Percentiles rank a stretch among this genome's conserved stretches.
Conservation (phyloP, 495 filamentous ascomycete species). For the Lasiosphaeris hirsuta region DNA sequence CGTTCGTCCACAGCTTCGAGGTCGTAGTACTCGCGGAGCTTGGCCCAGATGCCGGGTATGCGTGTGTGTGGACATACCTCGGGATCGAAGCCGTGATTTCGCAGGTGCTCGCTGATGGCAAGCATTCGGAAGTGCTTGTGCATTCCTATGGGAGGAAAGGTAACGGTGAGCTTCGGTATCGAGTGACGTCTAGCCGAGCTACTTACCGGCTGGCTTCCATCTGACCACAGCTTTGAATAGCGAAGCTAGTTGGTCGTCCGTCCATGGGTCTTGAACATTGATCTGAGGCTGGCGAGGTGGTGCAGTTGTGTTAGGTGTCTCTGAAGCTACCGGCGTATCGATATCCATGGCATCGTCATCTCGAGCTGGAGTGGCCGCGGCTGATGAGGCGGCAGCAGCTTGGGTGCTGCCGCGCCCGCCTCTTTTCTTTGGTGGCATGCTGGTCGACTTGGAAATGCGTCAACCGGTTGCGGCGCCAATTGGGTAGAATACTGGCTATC, state of each 20-base stretch:
- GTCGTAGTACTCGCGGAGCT: conserved; percentile 80
- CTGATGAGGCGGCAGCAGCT: conserved; percentile 28
- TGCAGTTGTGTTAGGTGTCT: conserved; percentile 37
- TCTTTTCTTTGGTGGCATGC: conserved; percentile 77
- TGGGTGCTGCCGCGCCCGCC: conserved; percentile 37
- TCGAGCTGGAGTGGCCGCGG: conserved; percentile 37
- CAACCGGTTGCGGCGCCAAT: not conserved
- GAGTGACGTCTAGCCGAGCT: not conserved
- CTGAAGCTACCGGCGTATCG: conserved; percentile 43
- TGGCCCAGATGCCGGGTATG: conserved; percentile 87
- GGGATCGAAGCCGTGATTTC: conserved; percentile 79
- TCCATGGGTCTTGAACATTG: conserved; percentile 73
- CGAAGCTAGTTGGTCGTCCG: conserved; percentile 88
- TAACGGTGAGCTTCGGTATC: conserved; percentile 13
- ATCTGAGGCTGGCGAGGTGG: conserved; percentile 22
- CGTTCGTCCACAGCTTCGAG: conserved; percentile 85
- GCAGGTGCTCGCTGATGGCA: conserved; percentile 78
- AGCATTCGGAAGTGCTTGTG: conserved; percentile 98
- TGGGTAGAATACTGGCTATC: not conserved
- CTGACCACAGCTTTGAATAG: conserved; percentile 84
- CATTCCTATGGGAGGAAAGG: conserved; percentile 57
- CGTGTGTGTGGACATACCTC: conserved; percentile 69
- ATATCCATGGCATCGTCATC: conserved; percentile 53
- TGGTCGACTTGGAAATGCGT: not conserved
- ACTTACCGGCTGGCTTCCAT: conserved; percentile 90